Evolutionary conservation across 106 monocot species (phyloP).

Genomic region (Platanthera zijinensis): DNA sequence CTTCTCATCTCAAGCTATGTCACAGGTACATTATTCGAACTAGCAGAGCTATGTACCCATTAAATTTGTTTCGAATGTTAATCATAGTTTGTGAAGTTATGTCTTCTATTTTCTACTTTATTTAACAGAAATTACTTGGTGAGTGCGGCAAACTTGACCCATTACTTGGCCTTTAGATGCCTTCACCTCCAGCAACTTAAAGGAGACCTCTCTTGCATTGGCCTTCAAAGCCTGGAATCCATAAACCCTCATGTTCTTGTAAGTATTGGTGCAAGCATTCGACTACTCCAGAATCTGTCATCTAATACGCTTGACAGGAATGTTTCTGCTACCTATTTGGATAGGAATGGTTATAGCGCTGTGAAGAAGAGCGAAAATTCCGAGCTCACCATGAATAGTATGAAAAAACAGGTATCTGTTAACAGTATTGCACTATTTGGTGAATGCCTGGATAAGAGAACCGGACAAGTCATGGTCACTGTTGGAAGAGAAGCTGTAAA

Average conservation of each 20-base stretch:
- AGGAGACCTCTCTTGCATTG: conserved; percentile 26
- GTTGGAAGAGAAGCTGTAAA: conserved; percentile 26
- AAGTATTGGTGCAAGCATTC: conserved; percentile 23
- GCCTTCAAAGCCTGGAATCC: conserved; percentile 24
- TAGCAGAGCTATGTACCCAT: neutral
- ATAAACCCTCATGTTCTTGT: conserved; percentile 22
- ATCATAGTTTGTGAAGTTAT: neutral
- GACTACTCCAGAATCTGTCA: conserved; percentile 17
- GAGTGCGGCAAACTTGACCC: conserved; percentile 45
- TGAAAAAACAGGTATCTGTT: conserved; percentile 11
- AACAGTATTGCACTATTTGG: conserved; percentile 18
- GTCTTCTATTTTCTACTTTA: neutral
- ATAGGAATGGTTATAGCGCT: conserved; percentile 3
- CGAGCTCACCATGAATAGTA: conserved; percentile 13
- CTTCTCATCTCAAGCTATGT: conserved; percentile 21
- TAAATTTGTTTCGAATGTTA: neutral
- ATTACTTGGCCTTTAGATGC: conserved; percentile 37
- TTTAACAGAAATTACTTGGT: conserved; percentile 22
- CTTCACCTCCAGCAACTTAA: conserved; percentile 30
- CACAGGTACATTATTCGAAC: conserved; percentile 17
- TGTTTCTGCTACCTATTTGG: conserved; percentile 10
- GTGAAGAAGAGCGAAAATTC: conserved; percentile 2
- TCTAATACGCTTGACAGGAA: conserved; percentile 1
- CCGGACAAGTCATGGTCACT: conserved; percentile 27
- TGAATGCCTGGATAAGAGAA: conserved; percentile 8